These are phyloP conservation scores for Podosphaera leucotricha DNA, from an alignment of 2,329 filamentous ascomycete genomes.

Conservation along the genomic window DNA sequence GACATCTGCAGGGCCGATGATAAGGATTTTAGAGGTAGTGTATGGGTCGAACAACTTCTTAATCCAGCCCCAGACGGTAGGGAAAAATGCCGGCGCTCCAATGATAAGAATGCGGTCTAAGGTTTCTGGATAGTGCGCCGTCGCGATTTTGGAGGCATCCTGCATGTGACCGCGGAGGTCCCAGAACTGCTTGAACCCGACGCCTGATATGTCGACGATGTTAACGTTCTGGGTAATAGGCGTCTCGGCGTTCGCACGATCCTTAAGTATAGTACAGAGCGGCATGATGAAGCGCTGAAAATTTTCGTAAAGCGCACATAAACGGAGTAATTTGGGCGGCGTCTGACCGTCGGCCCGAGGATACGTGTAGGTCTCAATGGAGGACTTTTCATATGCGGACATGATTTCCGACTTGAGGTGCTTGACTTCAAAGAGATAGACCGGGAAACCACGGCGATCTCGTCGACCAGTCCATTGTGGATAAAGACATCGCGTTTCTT, in stretches of 20 bases:
- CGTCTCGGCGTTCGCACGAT: slow-evolving; percentile 51
- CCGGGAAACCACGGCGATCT: slow-evolving; percentile 72
- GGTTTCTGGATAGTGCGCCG: slow-evolving; percentile 86
- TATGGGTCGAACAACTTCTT: slow-evolving; percentile 91
- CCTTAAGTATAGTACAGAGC: slow-evolving; percentile 50
- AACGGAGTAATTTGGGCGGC: slow-evolving; percentile 52
- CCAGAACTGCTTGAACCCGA: slow-evolving; percentile 87
- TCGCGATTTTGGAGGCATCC: slow-evolving; percentile 66
- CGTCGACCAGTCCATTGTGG: slow-evolving; percentile 87
- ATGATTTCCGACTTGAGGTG: slow-evolving; percentile 67
- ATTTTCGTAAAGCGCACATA: slow-evolving; percentile 89
- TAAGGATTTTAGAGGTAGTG: slow-evolving; percentile 90
- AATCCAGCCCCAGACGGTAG: slow-evolving; percentile 83
- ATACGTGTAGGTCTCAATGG: slow-evolving; percentile 28
- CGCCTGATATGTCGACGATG: slow-evolving; percentile 76
- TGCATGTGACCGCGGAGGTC: slow-evolving; percentile 88
- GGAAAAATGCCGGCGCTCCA: slow-evolving; percentile 74
- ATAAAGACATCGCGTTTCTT: slow-evolving; percentile 61
- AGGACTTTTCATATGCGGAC: slow-evolving; percentile 47
- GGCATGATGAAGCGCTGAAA: slow-evolving; percentile 71
- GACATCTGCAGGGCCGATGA: slow-evolving; percentile 51
- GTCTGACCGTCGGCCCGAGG: slow-evolving; percentile 43
- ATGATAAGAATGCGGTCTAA: slow-evolving; percentile 73
- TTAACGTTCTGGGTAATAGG: slow-evolving; percentile 85
- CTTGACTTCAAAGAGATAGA: slow-evolving; percentile 76